Percentiles rank a stretch among this genome's conserved stretches.
These are phyloP conservation scores for Epichloe hybrida DNA, from an alignment of 2,329 filamentous ascomycete species.

Conservation along the genomic window DNA sequence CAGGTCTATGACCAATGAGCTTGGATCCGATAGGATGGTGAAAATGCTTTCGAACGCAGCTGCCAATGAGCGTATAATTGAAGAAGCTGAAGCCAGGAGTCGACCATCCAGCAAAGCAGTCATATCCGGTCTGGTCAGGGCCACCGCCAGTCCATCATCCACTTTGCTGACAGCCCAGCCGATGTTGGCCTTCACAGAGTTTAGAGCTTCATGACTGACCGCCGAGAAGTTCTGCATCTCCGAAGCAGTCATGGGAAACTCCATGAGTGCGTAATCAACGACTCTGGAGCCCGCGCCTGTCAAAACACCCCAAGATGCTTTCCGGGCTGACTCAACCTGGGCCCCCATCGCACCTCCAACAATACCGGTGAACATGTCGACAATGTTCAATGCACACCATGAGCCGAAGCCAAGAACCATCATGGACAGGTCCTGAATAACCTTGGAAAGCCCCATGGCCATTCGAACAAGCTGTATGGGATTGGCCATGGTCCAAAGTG, in stretches of 20 bases:
- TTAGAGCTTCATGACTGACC: constrained; percentile 57
- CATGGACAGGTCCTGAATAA: constrained; percentile 64
- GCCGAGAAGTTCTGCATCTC: constrained; percentile 68
- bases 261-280: constrained; percentile 33
- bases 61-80: constrained; percentile 5
- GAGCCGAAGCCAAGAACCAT: constrained; percentile 45
- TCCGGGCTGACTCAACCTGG: constrained; percentile 20
- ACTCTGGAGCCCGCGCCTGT: constrained; percentile 33
- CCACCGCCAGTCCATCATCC: constrained; percentile 23
- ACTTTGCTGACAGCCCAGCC: constrained; percentile 25
- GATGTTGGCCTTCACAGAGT: constrained; percentile 43
- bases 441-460: constrained; percentile 59
- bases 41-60: constrained; percentile 10
- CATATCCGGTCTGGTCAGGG: constrained; percentile 33
- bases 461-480: constrained; percentile 64
- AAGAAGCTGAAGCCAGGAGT: constrained; percentile 4
- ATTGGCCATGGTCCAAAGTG: constrained; percentile 66
- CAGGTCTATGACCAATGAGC: constrained; percentile 46
- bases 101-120: constrained; percentile 4
- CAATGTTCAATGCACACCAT: constrained; percentile 26
- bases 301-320: constrained; percentile 29
- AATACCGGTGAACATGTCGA: constrained; percentile 24
- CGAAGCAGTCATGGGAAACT: constrained; percentile 37
- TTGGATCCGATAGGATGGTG: constrained; percentile 29
- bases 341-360: constrained; percentile 18